These are phyloP conservation scores for Chaetoceros muelleri DNA, from an alignment of 108 stramenopile species.

Conservation along the genomic window DNA sequence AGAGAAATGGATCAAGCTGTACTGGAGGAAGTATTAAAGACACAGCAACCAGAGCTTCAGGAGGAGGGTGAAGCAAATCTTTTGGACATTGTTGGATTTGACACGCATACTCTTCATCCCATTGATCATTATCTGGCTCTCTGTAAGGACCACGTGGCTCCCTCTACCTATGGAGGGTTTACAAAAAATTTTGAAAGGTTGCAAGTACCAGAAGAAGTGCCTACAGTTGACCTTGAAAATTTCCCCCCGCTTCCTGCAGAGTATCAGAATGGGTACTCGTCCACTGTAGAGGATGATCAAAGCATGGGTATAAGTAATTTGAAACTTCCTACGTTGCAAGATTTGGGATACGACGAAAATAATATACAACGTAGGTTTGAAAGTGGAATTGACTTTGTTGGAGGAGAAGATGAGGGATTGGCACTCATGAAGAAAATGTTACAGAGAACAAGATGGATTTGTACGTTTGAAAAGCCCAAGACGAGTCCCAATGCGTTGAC, in stretches of 20 bases:
- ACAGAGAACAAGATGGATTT: constrained; percentile 47
- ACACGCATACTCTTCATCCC: constrained; percentile 27
- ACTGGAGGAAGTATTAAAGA: background rate
- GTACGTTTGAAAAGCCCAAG: constrained; percentile 92
- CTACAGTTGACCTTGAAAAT: background rate
- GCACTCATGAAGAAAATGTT: constrained; percentile 32
- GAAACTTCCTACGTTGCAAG: constrained; percentile 8
- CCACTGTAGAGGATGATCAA: background rate
- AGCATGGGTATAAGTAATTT: background rate
- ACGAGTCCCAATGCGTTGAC: constrained; percentile 75
- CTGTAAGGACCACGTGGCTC: constrained; percentile 15
- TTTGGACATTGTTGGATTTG: constrained; percentile 10
- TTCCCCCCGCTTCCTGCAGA: constrained; percentile 11
- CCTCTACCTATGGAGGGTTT: constrained; percentile 21
- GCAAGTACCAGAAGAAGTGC: constrained; percentile 8
- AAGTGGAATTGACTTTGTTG: constrained; percentile 10
- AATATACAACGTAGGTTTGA: background rate
- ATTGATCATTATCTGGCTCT: constrained; percentile 16
- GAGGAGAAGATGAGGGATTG: constrained; percentile 50
- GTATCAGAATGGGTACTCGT: background rate
- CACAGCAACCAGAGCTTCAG: background rate
- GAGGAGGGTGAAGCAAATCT: constrained; percentile 1
- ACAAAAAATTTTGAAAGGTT: constrained; percentile 20
- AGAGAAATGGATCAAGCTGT: background rate
- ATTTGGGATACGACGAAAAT: constrained; percentile 16